phyloP scores from a whole-genome alignment of 306 rosid genomes.

The Pterocarpus macrocarpus region DNA sequence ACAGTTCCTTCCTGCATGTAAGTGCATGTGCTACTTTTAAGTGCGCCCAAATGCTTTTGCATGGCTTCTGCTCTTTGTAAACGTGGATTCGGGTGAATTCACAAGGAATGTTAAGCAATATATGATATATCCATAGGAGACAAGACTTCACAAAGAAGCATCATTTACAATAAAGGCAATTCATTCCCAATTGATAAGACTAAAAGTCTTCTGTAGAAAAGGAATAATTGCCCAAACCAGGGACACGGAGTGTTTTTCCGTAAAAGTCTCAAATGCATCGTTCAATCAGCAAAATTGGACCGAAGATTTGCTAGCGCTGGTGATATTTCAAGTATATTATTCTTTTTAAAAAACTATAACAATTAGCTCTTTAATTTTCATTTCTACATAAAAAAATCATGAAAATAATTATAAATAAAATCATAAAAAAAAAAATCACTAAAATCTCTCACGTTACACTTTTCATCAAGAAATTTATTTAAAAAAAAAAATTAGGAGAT shows the following conservation, averaged over 20 bases:
- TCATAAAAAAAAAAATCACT: no score
- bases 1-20: neutral
- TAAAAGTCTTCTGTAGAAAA: neutral
- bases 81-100: neutral
- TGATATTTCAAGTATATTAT: conserved; percentile 3
- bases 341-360: neutral
- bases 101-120: neutral
- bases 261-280: conserved; percentile 2
- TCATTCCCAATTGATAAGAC: conserved; percentile 3
- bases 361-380: neutral
- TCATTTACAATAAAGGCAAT: neutral
- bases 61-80: neutral
- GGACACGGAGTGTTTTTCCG: neutral
- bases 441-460: neutral
- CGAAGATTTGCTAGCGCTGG: conserved; percentile 1
- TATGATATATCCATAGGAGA: neutral
- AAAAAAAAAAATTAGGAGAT: neutral
- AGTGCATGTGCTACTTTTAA: neutral
- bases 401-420: neutral
- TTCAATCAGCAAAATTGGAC: neutral
- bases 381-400: neutral
- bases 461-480: no score
- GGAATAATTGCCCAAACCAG: neutral
- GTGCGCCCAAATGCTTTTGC: neutral
- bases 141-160: conserved; percentile 8